Conservation (phyloP, 1,284 basidiomycete genomes). For the Tylopilus orsonianus region DNA sequence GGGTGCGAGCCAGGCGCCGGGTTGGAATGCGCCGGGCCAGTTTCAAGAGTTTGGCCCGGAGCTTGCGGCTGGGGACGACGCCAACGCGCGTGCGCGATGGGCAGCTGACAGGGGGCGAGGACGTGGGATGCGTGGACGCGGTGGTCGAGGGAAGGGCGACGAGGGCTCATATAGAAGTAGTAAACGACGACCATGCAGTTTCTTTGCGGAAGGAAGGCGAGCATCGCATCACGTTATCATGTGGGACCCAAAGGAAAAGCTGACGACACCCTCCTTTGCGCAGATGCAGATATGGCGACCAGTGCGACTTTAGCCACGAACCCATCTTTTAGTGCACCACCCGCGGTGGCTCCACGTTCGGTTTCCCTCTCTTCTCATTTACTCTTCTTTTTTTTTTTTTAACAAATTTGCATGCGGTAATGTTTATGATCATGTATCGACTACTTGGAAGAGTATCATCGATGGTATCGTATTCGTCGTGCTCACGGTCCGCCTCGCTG, state of each 20-base stretch:
- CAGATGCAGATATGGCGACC: slow-evolving; percentile 84
- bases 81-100: slow-evolving; percentile 43
- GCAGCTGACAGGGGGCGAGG: slow-evolving; percentile 39
- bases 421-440: slow-evolving; percentile 16
- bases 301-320: slow-evolving; percentile 79
- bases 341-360: not conserved
- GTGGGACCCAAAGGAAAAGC: slow-evolving; percentile 40
- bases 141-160: slow-evolving; percentile 49
- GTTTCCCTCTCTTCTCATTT: not conserved
- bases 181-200: slow-evolving; percentile 84
- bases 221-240: slow-evolving; percentile 47
- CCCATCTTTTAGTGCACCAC: slow-evolving; percentile 34
- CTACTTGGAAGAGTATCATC: slow-evolving; percentile 11
- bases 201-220: slow-evolving; percentile 87
- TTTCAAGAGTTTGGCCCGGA: slow-evolving; percentile 39
- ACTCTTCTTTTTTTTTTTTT: slow-evolving; percentile 1
- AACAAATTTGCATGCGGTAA: slow-evolving; percentile 15
- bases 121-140: slow-evolving; percentile 33
- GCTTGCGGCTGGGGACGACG: slow-evolving; percentile 35
- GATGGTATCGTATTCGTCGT: slow-evolving; percentile 2
- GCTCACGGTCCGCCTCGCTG: not conserved
- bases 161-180: slow-evolving; percentile 63
- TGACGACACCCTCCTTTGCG: slow-evolving; percentile 39
- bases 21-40: slow-evolving; percentile 28
- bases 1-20: slow-evolving; percentile 25